Evolutionary conservation across 768 basidiomycete species (phyloP).

Genomic region (Boletus eberwhitei): DNA sequence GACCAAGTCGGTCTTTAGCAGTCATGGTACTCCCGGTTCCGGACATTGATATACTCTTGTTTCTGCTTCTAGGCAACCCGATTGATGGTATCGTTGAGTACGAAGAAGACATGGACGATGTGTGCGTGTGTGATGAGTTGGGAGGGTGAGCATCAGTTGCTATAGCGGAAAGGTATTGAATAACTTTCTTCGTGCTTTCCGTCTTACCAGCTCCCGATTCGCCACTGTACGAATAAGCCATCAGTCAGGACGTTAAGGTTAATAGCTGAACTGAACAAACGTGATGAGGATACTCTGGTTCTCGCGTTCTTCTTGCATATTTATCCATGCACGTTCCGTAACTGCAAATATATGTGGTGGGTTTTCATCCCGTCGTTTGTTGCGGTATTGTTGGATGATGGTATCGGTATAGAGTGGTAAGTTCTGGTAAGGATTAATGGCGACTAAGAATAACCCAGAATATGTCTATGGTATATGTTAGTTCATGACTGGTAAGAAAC

Average conservation of each 20-base stretch:
- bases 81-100: conserved; percentile 57
- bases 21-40: conserved; percentile 45
- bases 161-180: conserved; percentile 97
- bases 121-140: conserved; percentile 60
- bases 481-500: background rate
- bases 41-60: conserved; percentile 48
- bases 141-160: conserved; percentile 73
- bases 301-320: conserved; percentile 96
- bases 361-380: conserved; percentile 84
- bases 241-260: conserved; percentile 9
- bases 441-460: conserved; percentile 95
- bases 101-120: conserved; percentile 56
- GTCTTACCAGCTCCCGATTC: conserved; percentile 99
- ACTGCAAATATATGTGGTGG: conserved; percentile 97
- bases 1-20: conserved; percentile 74
- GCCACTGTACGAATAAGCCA: conserved; percentile 51
- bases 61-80: conserved; percentile 68
- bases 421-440: conserved; percentile 94
- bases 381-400: conserved; percentile 87
- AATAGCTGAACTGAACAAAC: conserved; percentile 45
- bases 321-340: conserved; percentile 96
- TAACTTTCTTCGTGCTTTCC: conserved; percentile 98
- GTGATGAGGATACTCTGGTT: conserved; percentile 98
- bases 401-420: conserved; percentile 88
- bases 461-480: conserved; percentile 64